Evolutionary conservation across 192 early-diverging fungal genomes (phyloP).

Genomic region (Coemansia aciculifera): DNA sequence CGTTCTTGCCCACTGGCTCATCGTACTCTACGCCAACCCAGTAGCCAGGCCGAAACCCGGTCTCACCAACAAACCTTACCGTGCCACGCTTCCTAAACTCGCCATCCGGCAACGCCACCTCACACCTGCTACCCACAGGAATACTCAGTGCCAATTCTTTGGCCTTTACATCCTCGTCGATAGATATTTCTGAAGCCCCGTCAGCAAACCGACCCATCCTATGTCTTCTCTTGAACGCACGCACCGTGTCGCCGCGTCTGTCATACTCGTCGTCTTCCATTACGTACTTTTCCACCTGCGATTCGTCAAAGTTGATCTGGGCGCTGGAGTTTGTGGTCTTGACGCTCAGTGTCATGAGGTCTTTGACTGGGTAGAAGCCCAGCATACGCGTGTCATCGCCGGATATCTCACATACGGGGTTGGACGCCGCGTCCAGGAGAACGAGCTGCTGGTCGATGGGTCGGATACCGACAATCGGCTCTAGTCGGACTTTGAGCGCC

Average conservation of each 20-base stretch:
- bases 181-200: slow-evolving; percentile 74
- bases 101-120: slow-evolving; percentile 66
- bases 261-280: slow-evolving; percentile 87
- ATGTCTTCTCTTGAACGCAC: slow-evolving; percentile 85
- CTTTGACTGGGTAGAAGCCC: slow-evolving; percentile 81
- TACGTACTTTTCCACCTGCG: slow-evolving; percentile 92
- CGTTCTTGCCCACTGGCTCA: slow-evolving; percentile 93
- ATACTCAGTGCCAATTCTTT: slow-evolving; percentile 64
- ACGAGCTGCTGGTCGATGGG: slow-evolving; percentile 63
- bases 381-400: slow-evolving; percentile 68
- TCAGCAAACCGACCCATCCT: slow-evolving; percentile 86
- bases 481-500: slow-evolving; percentile 68
- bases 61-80: slow-evolving; percentile 73
- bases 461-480: slow-evolving; percentile 90
- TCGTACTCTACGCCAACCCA: slow-evolving; percentile 97
- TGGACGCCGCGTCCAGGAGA: slow-evolving; percentile 58
- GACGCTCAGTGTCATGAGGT: slow-evolving; percentile 81
- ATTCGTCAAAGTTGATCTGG: slow-evolving; percentile 80
- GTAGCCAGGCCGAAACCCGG: slow-evolving; percentile 78
- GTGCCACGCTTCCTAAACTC: slow-evolving; percentile 59
- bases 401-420: slow-evolving; percentile 54
- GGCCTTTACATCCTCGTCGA: slow-evolving; percentile 68
- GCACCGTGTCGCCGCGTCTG: slow-evolving; percentile 77
- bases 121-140: slow-evolving; percentile 78
- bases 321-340: slow-evolving; percentile 8